phyloP scores from a whole-genome alignment of 1,284 basidiomycete genomes.

The Ceratobasidium sp. region DNA sequence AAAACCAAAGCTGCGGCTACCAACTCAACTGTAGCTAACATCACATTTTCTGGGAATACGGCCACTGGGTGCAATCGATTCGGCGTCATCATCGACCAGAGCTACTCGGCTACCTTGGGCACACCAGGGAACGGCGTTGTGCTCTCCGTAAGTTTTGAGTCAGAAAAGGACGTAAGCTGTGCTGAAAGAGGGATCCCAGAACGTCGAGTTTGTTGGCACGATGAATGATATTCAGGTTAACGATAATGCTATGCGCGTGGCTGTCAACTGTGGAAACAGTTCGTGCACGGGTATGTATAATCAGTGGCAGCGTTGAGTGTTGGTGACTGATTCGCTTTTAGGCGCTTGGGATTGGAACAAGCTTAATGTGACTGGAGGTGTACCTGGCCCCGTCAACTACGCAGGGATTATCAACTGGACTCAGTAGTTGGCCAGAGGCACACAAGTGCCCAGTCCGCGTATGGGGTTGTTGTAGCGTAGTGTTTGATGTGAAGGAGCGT shows the following conservation, averaged over 20 bases:
- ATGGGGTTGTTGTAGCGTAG: no score
- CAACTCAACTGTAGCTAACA: constrained; percentile 57
- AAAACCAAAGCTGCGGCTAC: constrained; percentile 59
- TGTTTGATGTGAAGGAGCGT: no score
- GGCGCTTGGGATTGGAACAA: constrained; percentile 48
- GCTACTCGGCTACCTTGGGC: constrained; percentile 43
- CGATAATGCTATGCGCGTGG: constrained; percentile 40
- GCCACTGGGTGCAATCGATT: constrained; percentile 47
- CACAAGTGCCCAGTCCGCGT: no score
- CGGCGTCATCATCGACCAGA: constrained; percentile 50
- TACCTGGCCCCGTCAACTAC: constrained; percentile 41
- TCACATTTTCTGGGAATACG: constrained; percentile 58
- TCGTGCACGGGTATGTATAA: constrained; percentile 34
- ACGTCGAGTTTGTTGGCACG: constrained; percentile 41
- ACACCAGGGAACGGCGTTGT: constrained; percentile 44
- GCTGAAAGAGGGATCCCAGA: not conserved
- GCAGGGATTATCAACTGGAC: constrained; percentile 40
- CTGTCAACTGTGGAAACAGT: constrained; percentile 44
- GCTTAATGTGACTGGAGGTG: constrained; percentile 46
- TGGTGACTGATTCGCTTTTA: not conserved
- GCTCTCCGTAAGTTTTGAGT: constrained; percentile 14
- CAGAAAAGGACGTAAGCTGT: not conserved
- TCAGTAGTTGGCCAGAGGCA: no score
- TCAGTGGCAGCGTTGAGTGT: not conserved
- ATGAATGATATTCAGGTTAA: constrained; percentile 40